phyloP scores from a whole-genome alignment of 108 stramenopile species.

The Asterionellopsis glacialis region DNA sequence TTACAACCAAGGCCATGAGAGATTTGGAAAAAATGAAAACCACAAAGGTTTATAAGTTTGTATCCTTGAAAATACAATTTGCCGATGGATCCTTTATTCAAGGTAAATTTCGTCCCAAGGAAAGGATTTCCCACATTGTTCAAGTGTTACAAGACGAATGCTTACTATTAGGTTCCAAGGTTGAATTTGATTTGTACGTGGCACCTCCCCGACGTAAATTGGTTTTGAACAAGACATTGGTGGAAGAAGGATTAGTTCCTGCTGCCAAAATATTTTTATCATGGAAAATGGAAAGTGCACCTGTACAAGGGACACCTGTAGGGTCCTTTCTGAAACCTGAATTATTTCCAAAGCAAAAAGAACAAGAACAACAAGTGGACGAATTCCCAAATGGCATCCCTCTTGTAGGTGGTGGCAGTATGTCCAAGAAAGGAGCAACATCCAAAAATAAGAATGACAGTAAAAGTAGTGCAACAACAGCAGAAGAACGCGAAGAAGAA shows the following conservation, averaged over 20 bases:
- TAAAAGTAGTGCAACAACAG: conserved; percentile 10
- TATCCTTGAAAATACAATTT: conserved; percentile 61
- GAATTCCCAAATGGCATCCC: conserved; percentile 5
- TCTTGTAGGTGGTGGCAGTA: not conserved
- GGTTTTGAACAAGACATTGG: conserved; percentile 36
- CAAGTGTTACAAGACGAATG: conserved; percentile 20
- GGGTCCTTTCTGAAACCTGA: conserved; percentile 24
- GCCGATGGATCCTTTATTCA: conserved; percentile 45
- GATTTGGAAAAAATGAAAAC: conserved; percentile 73
- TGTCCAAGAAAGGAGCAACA: no score
- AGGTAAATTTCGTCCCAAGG: conserved; percentile 62
- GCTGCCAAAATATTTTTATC: conserved; percentile 76
- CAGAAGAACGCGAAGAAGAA: conserved; percentile 30
- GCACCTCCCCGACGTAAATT: conserved; percentile 69
- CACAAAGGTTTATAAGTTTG: conserved; percentile 70
- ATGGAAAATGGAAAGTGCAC: conserved; percentile 41
- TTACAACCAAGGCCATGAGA: conserved; percentile 84
- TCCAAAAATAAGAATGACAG: not conserved
- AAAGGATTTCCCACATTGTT: conserved; percentile 34
- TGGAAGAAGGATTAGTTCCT: conserved; percentile 64
- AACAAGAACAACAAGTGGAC: conserved; percentile 18
- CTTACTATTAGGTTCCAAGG: conserved; percentile 3
- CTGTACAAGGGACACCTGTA: not conserved
- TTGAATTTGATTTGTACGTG: conserved; percentile 64
- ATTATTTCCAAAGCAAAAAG: conserved; percentile 20